A percentile compares a stretch with the other conserved stretches of the same genome.
phyloP scores from a whole-genome alignment of 1,139 yeast genomes.

The Yamadazyma sp. region DNA sequence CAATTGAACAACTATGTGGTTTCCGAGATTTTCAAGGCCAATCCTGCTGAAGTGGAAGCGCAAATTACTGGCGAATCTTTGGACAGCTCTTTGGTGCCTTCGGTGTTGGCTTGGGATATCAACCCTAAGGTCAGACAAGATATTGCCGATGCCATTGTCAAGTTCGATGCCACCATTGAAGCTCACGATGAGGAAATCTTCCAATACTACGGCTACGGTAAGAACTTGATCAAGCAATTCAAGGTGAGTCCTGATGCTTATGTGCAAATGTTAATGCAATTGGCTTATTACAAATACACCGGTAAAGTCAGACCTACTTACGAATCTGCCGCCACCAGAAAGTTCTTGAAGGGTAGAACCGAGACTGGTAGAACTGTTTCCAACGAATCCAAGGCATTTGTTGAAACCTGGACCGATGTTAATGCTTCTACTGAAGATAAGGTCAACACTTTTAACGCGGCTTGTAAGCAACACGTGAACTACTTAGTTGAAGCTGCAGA shows the following conservation, averaged over 20 bases:
- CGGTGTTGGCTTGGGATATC: conserved; percentile 42
- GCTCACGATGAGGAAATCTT: conserved; percentile 63
- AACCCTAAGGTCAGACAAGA: conserved; percentile 51
- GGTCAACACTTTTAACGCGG: conserved; percentile 67
- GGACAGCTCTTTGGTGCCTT: conserved; percentile 20
- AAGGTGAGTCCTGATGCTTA: conserved; percentile 78
- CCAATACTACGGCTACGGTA: conserved; percentile 74
- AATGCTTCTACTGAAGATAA: conserved; percentile 56
- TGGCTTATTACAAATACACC: conserved; percentile 76
- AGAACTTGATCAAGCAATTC: conserved; percentile 64
- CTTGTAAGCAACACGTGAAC: conserved; percentile 71
- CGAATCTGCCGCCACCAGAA: conserved; percentile 94
- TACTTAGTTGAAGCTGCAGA: conserved; percentile 78
- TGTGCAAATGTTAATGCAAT: conserved; percentile 72
- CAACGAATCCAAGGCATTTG: conserved; percentile 70
- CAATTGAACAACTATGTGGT: conserved; percentile 79
- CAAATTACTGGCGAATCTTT: conserved; percentile 23
- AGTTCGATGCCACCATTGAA: conserved; percentile 52
- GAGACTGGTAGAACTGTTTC: conserved; percentile 92
- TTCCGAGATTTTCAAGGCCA: conserved; percentile 51
- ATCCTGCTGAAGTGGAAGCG: conserved; percentile 31
- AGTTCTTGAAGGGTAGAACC: conserved; percentile 89
- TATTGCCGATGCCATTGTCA: conserved; percentile 55
- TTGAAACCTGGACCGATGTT: conserved; percentile 72
- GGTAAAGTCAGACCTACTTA: conserved; percentile 88